phyloP scores from a whole-genome alignment of 768 basidiomycete species.

The Leccinum imitatum region DNA sequence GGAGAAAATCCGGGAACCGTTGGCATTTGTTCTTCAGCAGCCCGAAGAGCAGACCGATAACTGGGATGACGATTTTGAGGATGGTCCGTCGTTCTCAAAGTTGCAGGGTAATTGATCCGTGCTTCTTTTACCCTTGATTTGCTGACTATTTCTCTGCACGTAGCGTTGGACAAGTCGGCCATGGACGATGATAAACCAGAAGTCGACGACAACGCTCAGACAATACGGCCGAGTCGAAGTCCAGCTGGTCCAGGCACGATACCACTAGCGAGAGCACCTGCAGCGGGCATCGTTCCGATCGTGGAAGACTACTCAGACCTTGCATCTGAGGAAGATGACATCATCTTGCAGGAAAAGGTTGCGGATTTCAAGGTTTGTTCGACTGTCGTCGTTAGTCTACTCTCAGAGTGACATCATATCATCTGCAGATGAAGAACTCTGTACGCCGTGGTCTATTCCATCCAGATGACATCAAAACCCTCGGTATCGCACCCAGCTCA shows the following conservation, averaged over 20 bases:
- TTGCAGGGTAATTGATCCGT: slow-evolving; percentile 49
- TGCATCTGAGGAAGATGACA: slow-evolving; percentile 74
- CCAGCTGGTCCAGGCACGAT: slow-evolving; percentile 52
- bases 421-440: slow-evolving; percentile 62
- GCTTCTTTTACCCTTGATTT: neutral
- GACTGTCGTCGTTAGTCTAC: neutral
- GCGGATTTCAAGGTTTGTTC: slow-evolving; percentile 73
- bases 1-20: slow-evolving; percentile 49
- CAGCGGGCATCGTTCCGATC: slow-evolving; percentile 62
- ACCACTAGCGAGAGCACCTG: slow-evolving; percentile 59
- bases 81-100: slow-evolving; percentile 86
- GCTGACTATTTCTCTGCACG: neutral
- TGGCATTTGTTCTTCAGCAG: slow-evolving; percentile 63
- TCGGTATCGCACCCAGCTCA: slow-evolving; percentile 50
- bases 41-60: slow-evolving; percentile 91
- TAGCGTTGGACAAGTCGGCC: slow-evolving; percentile 63
- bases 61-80: slow-evolving; percentile 99
- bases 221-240: slow-evolving; percentile 75
- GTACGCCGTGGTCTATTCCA: slow-evolving; percentile 77
- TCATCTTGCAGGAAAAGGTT: slow-evolving; percentile 70
- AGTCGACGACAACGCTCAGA: slow-evolving; percentile 74
- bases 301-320: slow-evolving; percentile 93
- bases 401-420: neutral
- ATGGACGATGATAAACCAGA: slow-evolving; percentile 55
- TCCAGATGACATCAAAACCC: slow-evolving; percentile 84